A percentile compares a stretch with the other conserved stretches of the same genome.
phyloP scores from a whole-genome alignment of 2,329 filamentous ascomycete genomes.

The Zymoseptoria brevis region DNA sequence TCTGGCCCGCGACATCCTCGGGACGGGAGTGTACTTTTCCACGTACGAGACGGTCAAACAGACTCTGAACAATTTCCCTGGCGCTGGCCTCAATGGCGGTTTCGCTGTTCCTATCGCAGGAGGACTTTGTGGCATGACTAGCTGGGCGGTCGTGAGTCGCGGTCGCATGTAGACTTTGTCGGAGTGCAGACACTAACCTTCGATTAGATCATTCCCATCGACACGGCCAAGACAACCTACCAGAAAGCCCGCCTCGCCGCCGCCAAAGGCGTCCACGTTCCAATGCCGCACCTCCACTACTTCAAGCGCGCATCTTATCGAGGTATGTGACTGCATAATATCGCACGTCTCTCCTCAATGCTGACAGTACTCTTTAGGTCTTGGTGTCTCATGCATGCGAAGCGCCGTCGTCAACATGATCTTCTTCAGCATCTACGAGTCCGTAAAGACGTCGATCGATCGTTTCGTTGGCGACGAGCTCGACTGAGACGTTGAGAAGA shows the following conservation, averaged over 20 bases:
- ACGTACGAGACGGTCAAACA: constrained; percentile 85
- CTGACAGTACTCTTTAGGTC: constrained; percentile 28
- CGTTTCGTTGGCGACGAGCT: neutral
- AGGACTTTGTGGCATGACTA: constrained; percentile 73
- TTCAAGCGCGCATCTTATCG: constrained; percentile 73
- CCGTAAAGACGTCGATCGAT: constrained; percentile 51
- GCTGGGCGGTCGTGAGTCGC: constrained; percentile 51
- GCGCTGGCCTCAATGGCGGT: constrained; percentile 68
- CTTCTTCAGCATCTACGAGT: constrained; percentile 83
- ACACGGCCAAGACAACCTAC: constrained; percentile 78
- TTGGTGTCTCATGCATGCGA: constrained; percentile 74
- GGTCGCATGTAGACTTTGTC: neutral
- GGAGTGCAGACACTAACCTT: constrained; percentile 3
- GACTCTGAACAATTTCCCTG: constrained; percentile 65
- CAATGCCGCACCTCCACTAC: constrained; percentile 63
- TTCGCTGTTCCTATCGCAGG: constrained; percentile 70
- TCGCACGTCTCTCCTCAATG: neutral
- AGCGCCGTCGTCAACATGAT: constrained; percentile 80
- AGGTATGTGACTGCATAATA: constrained; percentile 38
- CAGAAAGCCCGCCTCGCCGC: constrained; percentile 71
- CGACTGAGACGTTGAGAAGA: neutral
- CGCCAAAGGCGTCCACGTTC: constrained; percentile 44
- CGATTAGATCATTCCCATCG: constrained; percentile 51
- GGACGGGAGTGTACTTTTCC: constrained; percentile 79
- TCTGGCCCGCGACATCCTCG: constrained; percentile 76